phyloP scores from a whole-genome alignment of 768 basidiomycete genomes.

The Lactarius akahatsu region DNA sequence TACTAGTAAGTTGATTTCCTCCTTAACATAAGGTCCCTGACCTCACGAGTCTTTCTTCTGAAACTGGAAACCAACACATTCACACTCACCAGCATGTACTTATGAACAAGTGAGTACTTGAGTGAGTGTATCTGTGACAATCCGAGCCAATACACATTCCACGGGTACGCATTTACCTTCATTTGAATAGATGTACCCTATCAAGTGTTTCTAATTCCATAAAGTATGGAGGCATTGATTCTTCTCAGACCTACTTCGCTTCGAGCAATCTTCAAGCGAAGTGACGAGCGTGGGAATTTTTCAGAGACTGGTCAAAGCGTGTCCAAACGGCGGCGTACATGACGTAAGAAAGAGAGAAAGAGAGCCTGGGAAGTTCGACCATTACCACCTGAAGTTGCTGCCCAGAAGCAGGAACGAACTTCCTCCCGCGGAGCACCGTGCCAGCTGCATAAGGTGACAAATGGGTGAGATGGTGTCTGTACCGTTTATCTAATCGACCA shows the following conservation, averaged over 20 bases:
- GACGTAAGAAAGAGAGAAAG: not conserved
- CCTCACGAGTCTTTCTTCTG: not conserved
- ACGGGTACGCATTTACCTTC: not conserved
- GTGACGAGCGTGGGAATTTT: not conserved
- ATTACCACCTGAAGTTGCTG: too few relatives aligned
- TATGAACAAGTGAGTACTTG: constrained; percentile 8
- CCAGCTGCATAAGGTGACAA: too few relatives aligned
- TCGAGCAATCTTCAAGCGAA: not conserved
- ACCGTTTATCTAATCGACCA: not conserved
- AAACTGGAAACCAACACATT: constrained; percentile 8
- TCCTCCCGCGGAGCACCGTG: too few relatives aligned
- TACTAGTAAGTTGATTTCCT: constrained; percentile 9
- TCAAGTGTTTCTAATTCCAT: not conserved
- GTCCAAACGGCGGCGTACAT: too few relatives aligned
- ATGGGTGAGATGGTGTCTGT: not conserved
- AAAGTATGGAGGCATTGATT: not conserved
- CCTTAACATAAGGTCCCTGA: not conserved
- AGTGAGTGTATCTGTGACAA: not conserved
- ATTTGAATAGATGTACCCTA: not conserved
- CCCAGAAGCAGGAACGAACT: too few relatives aligned
- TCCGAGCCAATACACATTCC: not conserved
- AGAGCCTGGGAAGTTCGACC: too few relatives aligned
- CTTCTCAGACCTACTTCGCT: not conserved
- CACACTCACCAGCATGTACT: constrained; percentile 9
- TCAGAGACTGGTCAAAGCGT: not conserved